These are phyloP conservation scores for Sphagnum fallax DNA, from an alignment of 228 moss, liverwort and hornwort genomes.

Conservation along the genomic window DNA sequence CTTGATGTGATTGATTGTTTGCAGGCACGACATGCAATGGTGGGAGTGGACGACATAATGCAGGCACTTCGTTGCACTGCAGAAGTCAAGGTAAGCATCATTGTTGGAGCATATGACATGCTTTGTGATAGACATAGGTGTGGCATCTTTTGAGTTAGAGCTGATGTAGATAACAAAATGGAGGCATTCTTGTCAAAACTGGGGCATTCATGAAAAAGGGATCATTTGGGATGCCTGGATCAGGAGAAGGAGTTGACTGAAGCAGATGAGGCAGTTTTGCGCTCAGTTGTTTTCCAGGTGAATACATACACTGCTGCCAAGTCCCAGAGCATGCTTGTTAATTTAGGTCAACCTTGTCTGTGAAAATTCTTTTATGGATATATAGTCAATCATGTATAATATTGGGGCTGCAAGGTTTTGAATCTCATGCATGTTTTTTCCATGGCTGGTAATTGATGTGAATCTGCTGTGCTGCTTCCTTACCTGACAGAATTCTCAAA, in stretches of 20 bases:
- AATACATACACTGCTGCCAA: neutral
- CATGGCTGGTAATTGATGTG: too few species aligned
- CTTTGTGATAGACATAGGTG: neutral
- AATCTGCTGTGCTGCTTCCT: neutral
- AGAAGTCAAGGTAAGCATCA: constrained; percentile 12
- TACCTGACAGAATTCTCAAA: constrained; percentile 18
- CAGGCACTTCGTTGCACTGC: constrained; percentile 27
- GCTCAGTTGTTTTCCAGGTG: constrained; percentile 37
- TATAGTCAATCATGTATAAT: too few species aligned
- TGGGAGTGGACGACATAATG: constrained; percentile 40
- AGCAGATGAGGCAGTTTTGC: constrained; percentile 38
- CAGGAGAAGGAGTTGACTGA: constrained; percentile 28
- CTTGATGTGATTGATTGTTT: neutral
- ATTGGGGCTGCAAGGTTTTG: too few species aligned
- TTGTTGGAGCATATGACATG: constrained; percentile 2
- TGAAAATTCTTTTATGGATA: too few species aligned
- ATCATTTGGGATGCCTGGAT: neutral
- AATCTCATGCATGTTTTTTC: too few species aligned
- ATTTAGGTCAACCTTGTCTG: too few species aligned
- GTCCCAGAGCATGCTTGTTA: too few species aligned
- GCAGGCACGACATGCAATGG: constrained; percentile 38
- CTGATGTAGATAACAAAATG: too few species aligned
- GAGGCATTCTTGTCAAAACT: too few species aligned
- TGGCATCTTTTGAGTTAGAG: neutral
- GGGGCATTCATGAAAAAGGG: neutral